A percentile compares a stretch with the other conserved stretches of the same genome.
Evolutionary conservation across 768 basidiomycete genomes (phyloP).

Genomic region (Phaeolepiota aurea): DNA sequence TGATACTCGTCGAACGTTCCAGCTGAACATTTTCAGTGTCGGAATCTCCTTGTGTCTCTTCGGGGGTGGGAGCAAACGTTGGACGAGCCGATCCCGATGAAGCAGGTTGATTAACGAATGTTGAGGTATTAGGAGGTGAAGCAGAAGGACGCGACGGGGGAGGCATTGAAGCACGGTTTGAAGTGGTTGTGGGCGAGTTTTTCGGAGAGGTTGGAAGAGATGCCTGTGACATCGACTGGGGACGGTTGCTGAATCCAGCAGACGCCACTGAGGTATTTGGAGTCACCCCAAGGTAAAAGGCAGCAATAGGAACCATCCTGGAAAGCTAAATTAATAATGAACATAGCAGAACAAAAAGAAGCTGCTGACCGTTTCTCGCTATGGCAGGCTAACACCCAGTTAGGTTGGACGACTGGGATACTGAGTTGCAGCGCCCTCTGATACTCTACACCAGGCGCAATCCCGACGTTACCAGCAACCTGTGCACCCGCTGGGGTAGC

Average conservation of each 20-base stretch:
- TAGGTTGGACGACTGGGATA: slow-evolving; percentile 91
- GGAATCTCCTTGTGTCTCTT: slow-evolving; percentile 35
- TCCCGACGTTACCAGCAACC: slow-evolving; percentile 39
- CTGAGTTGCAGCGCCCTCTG: slow-evolving; percentile 91
- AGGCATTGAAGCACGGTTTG: slow-evolving; percentile 65
- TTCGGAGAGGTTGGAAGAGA: slow-evolving; percentile 37
- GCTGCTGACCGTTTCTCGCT: slow-evolving; percentile 67
- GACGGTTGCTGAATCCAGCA: slow-evolving; percentile 35
- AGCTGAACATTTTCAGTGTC: slow-evolving; percentile 23
- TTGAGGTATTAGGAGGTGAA: slow-evolving; percentile 31
- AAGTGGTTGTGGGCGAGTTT: slow-evolving; percentile 23
- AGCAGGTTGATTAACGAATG: slow-evolving; percentile 31
- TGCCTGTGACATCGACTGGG: slow-evolving; percentile 74
- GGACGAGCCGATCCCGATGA: slow-evolving; percentile 11
- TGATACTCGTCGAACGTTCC: slow-evolving; percentile 14
- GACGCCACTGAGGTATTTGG: slow-evolving; percentile 34
- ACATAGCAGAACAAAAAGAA: not conserved
- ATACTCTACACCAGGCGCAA: slow-evolving; percentile 78
- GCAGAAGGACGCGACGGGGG: slow-evolving; percentile 36
- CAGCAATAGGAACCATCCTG: slow-evolving; percentile 83
- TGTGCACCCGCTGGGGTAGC: slow-evolving; percentile 52
- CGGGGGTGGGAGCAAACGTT: slow-evolving; percentile 43
- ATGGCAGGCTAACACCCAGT: slow-evolving; percentile 90
- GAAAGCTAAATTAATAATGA: slow-evolving; percentile 1
- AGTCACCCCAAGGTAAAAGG: slow-evolving; percentile 74